Base-by-base conservation (phyloP, 2,329 filamentous ascomycete species). In the Diaporthe sp. region DNA sequence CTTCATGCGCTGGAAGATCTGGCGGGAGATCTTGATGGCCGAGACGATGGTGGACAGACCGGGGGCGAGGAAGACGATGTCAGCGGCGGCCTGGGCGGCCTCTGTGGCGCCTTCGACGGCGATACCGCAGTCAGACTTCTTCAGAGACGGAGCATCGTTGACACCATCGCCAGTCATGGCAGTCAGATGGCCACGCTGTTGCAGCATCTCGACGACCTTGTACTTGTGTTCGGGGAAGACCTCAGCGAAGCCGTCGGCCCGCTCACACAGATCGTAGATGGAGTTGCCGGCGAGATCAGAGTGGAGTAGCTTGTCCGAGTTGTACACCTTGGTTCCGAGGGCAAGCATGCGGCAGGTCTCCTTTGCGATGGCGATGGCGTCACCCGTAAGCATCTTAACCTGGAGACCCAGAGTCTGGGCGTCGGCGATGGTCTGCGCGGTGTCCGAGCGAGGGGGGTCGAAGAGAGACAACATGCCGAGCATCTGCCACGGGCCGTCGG, bases 271-370 rank as follows among this genome's bases (percentile, higher is more conserved):
- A 81, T 94, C 93, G 85, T 94, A 91, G 85, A 94, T 91, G 75
- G 92, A 92, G 76, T 92, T 90, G 78, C 93, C 93, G 74, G 91
- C 89, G 73, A 94, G 89, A 87, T 92, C 92, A 84, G 92, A 92
- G 85, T 94, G 91, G 79, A 94, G 93, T 77, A 94, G 89, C 85
- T 92, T 92, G 81, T 93, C 91, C 73, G 93, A 94, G 87, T 94
- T 94, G 88, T 94, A 94, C 78, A 94, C 93, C 88, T 94, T 94
- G 82, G 92, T 94, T 79, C 92, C 92, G 73, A 94, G 90, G 78
- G 92, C 92, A 82, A 94, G 88, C 91, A 94, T 94, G 87, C 94
- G 94, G 89, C 93, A 94, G 79, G 93, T 94, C 85, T 94, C 93
- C 87, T 94, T 94, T 71, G 93, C 93, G 78, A 94, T 94, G 79